Base-by-base conservation (phyloP, 805 yeast species). In the Cyberlindnera nakhonratchasimensis region DNA sequence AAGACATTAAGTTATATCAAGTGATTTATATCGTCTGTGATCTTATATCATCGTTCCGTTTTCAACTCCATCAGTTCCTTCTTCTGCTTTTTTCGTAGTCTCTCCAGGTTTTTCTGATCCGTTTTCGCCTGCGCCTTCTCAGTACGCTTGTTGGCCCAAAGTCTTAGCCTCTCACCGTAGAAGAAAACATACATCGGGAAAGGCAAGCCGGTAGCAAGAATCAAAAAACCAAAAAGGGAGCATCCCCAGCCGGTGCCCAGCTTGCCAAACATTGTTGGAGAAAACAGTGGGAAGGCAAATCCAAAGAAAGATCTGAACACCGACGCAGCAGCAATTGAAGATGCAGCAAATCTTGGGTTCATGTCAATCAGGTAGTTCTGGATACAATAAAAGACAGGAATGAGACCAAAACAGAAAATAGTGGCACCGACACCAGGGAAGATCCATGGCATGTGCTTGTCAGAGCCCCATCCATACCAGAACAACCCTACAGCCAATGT, bases 381-480 rank as follows among this genome's bases (percentile, higher is more conserved):
- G 45, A 79, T 72, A n/a, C 79, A 69, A 51, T 79, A 85, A 63
- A 83, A 83, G n/a, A 79, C 79, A 5, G 80, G 75, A 43, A 79
- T 72, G 30, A 80, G 60, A 2, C 79, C 78, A 53, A 74, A 71
- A 2, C 82, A 81, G 57, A 80, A 80, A 19, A 83, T 63, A 4
- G 66, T 73, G 14, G 79, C 69, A 3, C 89, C 90, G 23, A 82
- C 64, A 23, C 67, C 64, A 0, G 86, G 84, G 69, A 80, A 75
- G 30, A 82, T 70, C 82, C 84, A 82, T 39, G 70, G 77, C 33
- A 77, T 54, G 29, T 69, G 59, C 24, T 72, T 65, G 53, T 79
- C 65, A 2, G 84, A 81, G 25, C 81, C 72, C 89, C 88, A 82
- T 13, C 88, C 89, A 53, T 77, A 80, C 78, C 86, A 78, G 46